Base-by-base conservation (phyloP, 805 yeast genomes). In the Candida lessepsii region DNA sequence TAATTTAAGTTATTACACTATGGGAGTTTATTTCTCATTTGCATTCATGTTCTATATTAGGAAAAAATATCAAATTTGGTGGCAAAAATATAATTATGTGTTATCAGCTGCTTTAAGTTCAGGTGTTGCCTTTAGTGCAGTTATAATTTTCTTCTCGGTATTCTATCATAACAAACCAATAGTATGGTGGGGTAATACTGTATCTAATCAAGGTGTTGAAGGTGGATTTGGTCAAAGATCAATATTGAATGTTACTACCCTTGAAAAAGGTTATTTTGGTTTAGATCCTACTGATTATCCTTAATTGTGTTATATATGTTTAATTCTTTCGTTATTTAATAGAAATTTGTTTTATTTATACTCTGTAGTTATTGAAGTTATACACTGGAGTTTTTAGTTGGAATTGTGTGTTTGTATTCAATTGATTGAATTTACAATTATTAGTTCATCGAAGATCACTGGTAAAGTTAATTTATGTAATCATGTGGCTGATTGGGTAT, bases 101-200 rank as follows among this genome's bases (percentile, higher is more conserved):
- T 53, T 59, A 27, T 41, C 57, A 1, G 54, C 56, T 14, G 66
- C 51, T 15, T 46, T 60, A 49, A 36, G 40, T 19, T 57, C 63
- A 3, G 67, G 66, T 29, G 48, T 61, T 29, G 67, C 65, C 10
- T 60, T 61, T 35, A 37, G 57, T 34, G 45, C 53, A 10, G 48
- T 62, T 37, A 60, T 62, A 38, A 58, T 62, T 18, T 62, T 60
- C 51, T 62, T 62, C 43, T 58, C 66, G 2, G 66, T 61, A 3
- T 56, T 53, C 29, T 62, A 60, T 41, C 53, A 60, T 34, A 52
- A 43, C 5, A 56, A 52, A 37, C 29, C 36, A 21, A 42, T 61
- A 20, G 34, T 10, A 9, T 58, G 61, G 63, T 57, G 63, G 63
- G 61, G 61, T 4, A 52, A 52, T 33, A 21, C 30, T 16, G 55